Evolutionary conservation across 768 basidiomycete species (phyloP).

Genomic region (Pulveroboletus sp.): DNA sequence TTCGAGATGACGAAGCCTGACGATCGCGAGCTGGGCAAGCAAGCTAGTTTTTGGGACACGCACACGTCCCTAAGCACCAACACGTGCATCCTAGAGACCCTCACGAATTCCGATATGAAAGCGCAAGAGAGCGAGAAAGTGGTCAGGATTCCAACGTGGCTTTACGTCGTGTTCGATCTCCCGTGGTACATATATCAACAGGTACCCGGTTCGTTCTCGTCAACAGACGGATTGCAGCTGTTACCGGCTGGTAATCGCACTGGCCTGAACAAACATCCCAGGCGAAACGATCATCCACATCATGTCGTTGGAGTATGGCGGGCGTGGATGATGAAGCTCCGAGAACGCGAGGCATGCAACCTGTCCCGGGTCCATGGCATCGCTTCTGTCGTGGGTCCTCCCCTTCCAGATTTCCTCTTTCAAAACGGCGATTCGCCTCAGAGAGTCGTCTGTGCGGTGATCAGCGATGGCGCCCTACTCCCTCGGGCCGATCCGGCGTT

Average conservation of each 20-base stretch:
- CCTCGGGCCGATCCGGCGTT: not conserved
- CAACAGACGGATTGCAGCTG: not conserved
- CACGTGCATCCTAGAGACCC: not conserved
- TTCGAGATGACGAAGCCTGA: not conserved
- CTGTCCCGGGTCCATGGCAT: not conserved
- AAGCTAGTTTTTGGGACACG: not conserved
- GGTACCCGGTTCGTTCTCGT: not conserved
- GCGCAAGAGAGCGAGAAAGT: not conserved
- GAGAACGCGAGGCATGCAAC: conserved; percentile 3
- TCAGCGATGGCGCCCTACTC: not conserved
- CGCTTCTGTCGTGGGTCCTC: not conserved
- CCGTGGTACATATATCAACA: not conserved
- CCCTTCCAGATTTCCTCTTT: not conserved
- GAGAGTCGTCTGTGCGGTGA: not conserved
- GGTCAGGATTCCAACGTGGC: not conserved
- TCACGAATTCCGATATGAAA: not conserved
- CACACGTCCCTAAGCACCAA: not conserved
- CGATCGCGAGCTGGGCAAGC: not conserved
- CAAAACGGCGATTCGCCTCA: conserved; percentile 4
- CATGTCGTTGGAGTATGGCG: not conserved
- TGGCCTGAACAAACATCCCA: not conserved
- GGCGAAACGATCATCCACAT: not conserved
- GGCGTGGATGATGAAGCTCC: not conserved
- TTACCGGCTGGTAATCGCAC: not conserved
- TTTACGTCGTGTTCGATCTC: not conserved